Evolutionary conservation across 2,329 filamentous ascomycete species (phyloP), one percentile per base, ranked within the genome.

Genomic region (Ceratocystis lukuohia): DNA sequence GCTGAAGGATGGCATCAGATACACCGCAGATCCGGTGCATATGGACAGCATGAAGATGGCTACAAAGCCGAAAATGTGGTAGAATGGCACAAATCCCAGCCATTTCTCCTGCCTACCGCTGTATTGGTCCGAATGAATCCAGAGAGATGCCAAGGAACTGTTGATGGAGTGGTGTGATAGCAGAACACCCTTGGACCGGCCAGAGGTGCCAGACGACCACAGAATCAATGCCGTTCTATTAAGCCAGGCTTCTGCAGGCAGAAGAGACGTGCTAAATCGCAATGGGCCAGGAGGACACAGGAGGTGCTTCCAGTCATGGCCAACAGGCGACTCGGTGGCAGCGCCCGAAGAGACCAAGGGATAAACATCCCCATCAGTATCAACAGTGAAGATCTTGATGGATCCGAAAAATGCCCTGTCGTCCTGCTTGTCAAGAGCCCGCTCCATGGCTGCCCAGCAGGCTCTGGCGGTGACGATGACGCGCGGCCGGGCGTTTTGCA

Each of bases 171-270:
- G 77, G 73, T 91, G 88, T 1, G 84, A 84, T 65, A 91, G 84
- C 71, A 88, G 81, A 1, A 91, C 88, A 46, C 88, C 88, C 72
- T 91, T 91, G 12, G 88, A 87, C 0, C 87, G 78, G 1, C 88
- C 88, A 0, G 88, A 91, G 0, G 86, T 89, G 12, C 88, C 82
- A 0, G 81, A 84, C 0, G 76, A 78, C 77, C 77, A 78, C 64
- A 78, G 73, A 61, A 78, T 76, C 1, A 78, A 70, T 50, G 76
- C 77, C 1, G 83, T 86, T 72, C 89, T 89, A 70, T 86, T 86
- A 5, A 12, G 7, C 67, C 67, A 68, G 10, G 63, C 67, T 17
- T 68, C 61, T 6, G 22, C n/a, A 8, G 64, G 63, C 8, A 65
- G 20, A 15, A 67, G 57, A 33, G 22, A 30, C 22, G 37, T 45